Percentiles rank a stretch among this genome's conserved stretches.
These are phyloP conservation scores for Amylocystis lapponica DNA, from an alignment of 768 basidiomycete genomes.

Conservation along the genomic window DNA sequence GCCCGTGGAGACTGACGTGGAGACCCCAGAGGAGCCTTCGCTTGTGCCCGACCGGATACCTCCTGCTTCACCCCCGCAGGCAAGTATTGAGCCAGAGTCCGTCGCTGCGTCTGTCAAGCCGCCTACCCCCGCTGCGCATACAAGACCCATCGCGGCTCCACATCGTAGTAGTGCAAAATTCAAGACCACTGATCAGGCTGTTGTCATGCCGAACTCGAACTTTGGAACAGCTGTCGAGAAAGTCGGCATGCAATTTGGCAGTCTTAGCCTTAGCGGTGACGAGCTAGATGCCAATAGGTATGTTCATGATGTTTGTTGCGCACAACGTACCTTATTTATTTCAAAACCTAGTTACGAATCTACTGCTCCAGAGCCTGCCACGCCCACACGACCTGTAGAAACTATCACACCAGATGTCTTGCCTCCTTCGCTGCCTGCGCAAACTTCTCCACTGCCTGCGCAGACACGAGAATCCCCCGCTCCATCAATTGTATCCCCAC, in stretches of 20 bases:
- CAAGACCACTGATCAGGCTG: conserved; percentile 73
- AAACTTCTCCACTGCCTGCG: conserved; percentile 14
- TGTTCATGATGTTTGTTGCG: conserved; percentile 10
- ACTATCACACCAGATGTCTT: too few relatives aligned
- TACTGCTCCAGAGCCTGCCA: conserved; percentile 29
- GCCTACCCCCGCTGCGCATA: conserved; percentile 37
- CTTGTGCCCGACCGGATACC: conserved; percentile 31
- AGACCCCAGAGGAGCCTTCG: conserved; percentile 53
- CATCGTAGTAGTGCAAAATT: conserved; percentile 58
- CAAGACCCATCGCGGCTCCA: conserved; percentile 45
- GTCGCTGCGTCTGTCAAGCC: conserved; percentile 30
- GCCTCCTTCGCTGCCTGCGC: conserved; percentile 10
- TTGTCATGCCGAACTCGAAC: conserved; percentile 67
- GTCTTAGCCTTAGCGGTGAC: conserved; percentile 71
- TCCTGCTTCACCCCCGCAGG: conserved; percentile 6
- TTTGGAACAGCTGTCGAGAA: conserved; percentile 65
- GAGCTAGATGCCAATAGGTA: conserved; percentile 47
- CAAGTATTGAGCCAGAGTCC: conserved; percentile 18
- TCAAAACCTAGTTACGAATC: conserved; percentile 23
- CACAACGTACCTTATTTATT: neutral
- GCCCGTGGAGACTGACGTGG: conserved; percentile 10
- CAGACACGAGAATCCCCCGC: conserved; percentile 13
- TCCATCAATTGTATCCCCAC: conserved; percentile 21
- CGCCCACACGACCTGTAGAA: conserved; percentile 13
- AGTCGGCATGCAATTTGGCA: conserved; percentile 88